Evolutionary conservation across 2,329 filamentous ascomycete species (phyloP).

Genomic region (Neurospora sp.): DNA sequence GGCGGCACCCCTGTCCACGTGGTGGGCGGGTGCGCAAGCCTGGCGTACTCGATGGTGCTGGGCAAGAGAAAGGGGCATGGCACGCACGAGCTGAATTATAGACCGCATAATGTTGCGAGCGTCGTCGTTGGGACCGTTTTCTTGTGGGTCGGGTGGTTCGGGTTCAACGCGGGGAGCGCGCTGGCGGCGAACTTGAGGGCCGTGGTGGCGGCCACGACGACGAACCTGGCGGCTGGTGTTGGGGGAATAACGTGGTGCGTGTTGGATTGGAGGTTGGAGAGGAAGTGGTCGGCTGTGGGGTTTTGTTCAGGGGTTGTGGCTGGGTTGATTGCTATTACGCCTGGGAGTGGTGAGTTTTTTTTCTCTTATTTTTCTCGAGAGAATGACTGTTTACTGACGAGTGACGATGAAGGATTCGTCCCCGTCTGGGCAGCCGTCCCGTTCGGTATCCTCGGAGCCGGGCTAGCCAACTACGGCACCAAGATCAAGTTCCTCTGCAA

Average conservation of each 20-base stretch:
- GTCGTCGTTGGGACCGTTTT: slow-evolving; percentile 90
- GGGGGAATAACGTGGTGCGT: slow-evolving; percentile 86
- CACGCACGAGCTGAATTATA: slow-evolving; percentile 81
- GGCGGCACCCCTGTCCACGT: slow-evolving; percentile 89
- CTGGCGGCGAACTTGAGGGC: slow-evolving; percentile 73
- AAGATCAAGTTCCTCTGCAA: slow-evolving; percentile 78
- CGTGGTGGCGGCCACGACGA: slow-evolving; percentile 78
- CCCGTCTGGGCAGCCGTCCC: slow-evolving; percentile 76
- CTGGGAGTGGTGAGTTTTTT: slow-evolving; percentile 56
- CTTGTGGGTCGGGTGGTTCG: slow-evolving; percentile 93
- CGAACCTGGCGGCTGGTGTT: slow-evolving; percentile 73
- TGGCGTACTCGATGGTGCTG: slow-evolving; percentile 86
- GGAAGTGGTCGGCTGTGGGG: slow-evolving; percentile 86
- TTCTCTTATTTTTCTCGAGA: not conserved
- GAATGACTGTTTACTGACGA: not conserved
- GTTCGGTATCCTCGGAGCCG: slow-evolving; percentile 66
- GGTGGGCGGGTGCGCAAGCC: slow-evolving; percentile 67
- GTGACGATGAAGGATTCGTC: slow-evolving; percentile 48
- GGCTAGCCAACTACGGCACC: slow-evolving; percentile 78
- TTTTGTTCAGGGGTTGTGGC: slow-evolving; percentile 88
- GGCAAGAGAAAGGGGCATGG: slow-evolving; percentile 78
- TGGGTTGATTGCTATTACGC: slow-evolving; percentile 79
- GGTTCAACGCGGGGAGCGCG: slow-evolving; percentile 84
- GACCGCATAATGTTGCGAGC: slow-evolving; percentile 86
- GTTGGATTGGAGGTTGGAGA: slow-evolving; percentile 78